Evolutionary conservation across 495 filamentous ascomycete genomes (phyloP).

Genomic region (Achaetomiella virescens): DNA sequence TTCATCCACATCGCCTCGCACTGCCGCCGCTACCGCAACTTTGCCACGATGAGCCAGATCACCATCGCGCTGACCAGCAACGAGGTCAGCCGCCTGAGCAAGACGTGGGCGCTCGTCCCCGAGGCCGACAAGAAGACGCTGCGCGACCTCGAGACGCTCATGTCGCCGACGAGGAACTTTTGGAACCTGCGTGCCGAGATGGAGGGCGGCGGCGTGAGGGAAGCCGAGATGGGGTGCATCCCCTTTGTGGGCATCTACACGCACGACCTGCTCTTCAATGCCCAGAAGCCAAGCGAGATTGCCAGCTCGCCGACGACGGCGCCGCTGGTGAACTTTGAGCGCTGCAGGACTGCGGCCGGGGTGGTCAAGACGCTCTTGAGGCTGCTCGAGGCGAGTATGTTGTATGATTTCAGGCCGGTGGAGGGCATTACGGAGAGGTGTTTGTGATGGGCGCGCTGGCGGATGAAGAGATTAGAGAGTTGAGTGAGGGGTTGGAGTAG

Average conservation of each 20-base stretch:
- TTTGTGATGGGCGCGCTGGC: slow-evolving; percentile 84
- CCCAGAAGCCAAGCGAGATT: slow-evolving; percentile 73
- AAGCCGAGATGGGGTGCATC: slow-evolving; percentile 79
- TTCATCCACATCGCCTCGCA: slow-evolving; percentile 88
- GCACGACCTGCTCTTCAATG: slow-evolving; percentile 94
- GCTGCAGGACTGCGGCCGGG: slow-evolving; percentile 80
- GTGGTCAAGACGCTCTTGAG: slow-evolving; percentile 90
- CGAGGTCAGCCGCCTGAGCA: slow-evolving; percentile 67
- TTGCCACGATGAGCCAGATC: slow-evolving; percentile 93
- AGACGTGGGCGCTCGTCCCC: slow-evolving; percentile 79
- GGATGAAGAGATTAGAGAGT: slow-evolving; percentile 70
- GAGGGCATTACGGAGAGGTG: slow-evolving; percentile 84
- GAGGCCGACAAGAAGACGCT: slow-evolving; percentile 62
- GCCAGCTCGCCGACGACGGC: slow-evolving; percentile 58
- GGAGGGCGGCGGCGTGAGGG: slow-evolving; percentile 52
- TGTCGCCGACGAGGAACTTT: slow-evolving; percentile 88
- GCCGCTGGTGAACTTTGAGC: slow-evolving; percentile 89
- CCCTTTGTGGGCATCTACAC: slow-evolving; percentile 95
- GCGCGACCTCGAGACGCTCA: slow-evolving; percentile 72
- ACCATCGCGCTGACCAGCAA: slow-evolving; percentile 82
- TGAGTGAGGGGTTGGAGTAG: slow-evolving; percentile 39
- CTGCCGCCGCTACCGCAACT: slow-evolving; percentile 82
- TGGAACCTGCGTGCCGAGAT: slow-evolving; percentile 83
- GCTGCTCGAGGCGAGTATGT: slow-evolving; percentile 83
- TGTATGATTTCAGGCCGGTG: slow-evolving; percentile 79